These are phyloP conservation scores for Clonostachys sp. DNA, from an alignment of 2,329 filamentous ascomycete genomes.

Conservation along the genomic window DNA sequence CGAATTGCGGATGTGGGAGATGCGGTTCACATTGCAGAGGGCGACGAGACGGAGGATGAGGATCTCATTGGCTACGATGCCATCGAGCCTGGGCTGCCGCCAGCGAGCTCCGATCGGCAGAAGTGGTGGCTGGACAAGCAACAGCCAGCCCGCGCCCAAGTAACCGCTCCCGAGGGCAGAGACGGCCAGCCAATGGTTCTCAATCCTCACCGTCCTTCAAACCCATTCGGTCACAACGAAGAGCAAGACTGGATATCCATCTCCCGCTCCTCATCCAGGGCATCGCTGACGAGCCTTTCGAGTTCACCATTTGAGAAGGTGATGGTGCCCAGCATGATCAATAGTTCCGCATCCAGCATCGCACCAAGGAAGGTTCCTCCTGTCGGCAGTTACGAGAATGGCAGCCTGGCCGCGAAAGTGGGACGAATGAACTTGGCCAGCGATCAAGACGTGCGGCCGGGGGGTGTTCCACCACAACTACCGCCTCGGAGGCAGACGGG, in stretches of 20 bases:
- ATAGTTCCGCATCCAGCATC: conserved; percentile 39
- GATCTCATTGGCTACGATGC: conserved; percentile 78
- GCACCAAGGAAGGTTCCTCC: conserved; percentile 46
- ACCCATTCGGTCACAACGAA: conserved; percentile 71
- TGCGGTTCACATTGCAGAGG: conserved; percentile 45
- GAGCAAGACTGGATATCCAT: conserved; percentile 83
- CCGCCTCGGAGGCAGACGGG: conserved; percentile 5
- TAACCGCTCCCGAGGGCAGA: conserved; percentile 56
- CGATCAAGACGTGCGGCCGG: conserved; percentile 17
- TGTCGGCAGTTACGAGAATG: conserved; percentile 34
- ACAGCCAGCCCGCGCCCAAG: conserved; percentile 68
- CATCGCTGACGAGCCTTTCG: conserved; percentile 52
- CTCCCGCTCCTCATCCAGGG: conserved; percentile 46
- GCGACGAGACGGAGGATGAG: conserved; percentile 66
- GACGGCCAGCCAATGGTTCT: conserved; percentile 53
- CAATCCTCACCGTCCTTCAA: conserved; percentile 71
- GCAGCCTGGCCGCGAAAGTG: conserved; percentile 37
- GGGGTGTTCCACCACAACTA: no score
- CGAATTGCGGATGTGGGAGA: conserved; percentile 63
- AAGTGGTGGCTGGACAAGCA: conserved; percentile 70
- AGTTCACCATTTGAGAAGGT: conserved; percentile 57
- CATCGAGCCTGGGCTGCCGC: conserved; percentile 71
- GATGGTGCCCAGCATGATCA: conserved; percentile 39
- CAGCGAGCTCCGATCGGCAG: conserved; percentile 62
- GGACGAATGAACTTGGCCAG: conserved; percentile 37